Evolutionary conservation across 1,284 basidiomycete genomes (phyloP).

Genomic region (Ceratobasidium sp.): DNA sequence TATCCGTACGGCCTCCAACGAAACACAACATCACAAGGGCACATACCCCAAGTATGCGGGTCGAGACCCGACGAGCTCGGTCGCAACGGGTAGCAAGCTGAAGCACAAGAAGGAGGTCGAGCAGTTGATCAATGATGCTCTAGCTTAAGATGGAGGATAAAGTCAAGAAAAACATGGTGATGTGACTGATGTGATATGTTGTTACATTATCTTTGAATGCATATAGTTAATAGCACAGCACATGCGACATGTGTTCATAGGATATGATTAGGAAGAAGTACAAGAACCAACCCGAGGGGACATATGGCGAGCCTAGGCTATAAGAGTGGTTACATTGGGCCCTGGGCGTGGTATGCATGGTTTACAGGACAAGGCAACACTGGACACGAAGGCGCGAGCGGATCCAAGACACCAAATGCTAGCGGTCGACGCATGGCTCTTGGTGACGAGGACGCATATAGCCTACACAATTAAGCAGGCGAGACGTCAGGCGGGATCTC

Average conservation of each 20-base stretch:
- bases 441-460: background rate
- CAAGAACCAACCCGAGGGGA: background rate
- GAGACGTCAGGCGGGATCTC: background rate
- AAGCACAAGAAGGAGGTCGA: slow-evolving; percentile 91
- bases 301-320: no score
- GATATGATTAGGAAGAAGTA: background rate
- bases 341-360: background rate
- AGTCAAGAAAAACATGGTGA: background rate
- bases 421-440: background rate
- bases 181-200: slow-evolving; percentile 2
- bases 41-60: slow-evolving; percentile 91
- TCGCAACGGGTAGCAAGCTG: slow-evolving; percentile 92
- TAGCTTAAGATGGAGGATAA: slow-evolving; percentile 49
- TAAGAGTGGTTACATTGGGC: background rate
- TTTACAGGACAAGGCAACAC: background rate
- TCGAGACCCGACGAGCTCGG: slow-evolving; percentile 88
- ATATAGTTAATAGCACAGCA: slow-evolving; percentile 1
- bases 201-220: slow-evolving; percentile 26
- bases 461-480: background rate
- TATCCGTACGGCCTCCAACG: slow-evolving; percentile 83
- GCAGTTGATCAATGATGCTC: slow-evolving; percentile 69
- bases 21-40: slow-evolving; percentile 91
- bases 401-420: background rate
- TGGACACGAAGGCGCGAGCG: background rate
- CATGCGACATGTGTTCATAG: no score